Evolutionary conservation across 2,329 filamentous ascomycete species (phyloP).

Genomic region (Cryphonectria japonica): DNA sequence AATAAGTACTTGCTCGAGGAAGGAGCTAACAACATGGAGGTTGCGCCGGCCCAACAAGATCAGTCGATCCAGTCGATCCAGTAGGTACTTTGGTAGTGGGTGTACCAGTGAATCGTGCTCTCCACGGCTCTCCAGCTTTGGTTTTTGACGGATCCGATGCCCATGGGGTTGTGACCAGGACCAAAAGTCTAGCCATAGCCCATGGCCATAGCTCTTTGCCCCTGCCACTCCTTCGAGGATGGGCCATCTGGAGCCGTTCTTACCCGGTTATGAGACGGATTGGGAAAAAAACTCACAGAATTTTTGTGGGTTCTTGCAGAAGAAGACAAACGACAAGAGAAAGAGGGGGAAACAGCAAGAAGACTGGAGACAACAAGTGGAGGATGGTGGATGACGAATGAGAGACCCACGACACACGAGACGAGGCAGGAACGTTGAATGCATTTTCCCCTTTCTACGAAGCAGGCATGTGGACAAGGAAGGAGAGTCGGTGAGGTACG

Average conservation of each 20-base stretch:
- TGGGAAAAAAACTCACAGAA: neutral
- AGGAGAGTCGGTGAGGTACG: neutral
- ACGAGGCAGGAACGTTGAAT: neutral
- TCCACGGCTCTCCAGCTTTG: neutral
- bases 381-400: slow-evolving; percentile 1
- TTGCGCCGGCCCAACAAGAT: neutral
- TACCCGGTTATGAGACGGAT: neutral
- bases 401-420: neutral
- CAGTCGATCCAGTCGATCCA: slow-evolving; percentile 1
- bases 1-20: neutral
- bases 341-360: neutral
- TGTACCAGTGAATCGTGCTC: neutral
- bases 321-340: too few species aligned
- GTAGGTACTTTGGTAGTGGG: neutral
- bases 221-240: neutral
- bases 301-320: neutral
- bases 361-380: slow-evolving; percentile 6
- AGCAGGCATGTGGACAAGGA: neutral
- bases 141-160: neutral
- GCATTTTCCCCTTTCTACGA: neutral
- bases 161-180: slow-evolving; percentile 1
- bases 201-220: neutral
- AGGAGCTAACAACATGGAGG: slow-evolving; percentile 1
- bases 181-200: neutral
- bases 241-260: neutral